These are phyloP conservation scores for Helminthosporium solani DNA, from an alignment of 2,329 filamentous ascomycete species.

Conservation along the genomic window DNA sequence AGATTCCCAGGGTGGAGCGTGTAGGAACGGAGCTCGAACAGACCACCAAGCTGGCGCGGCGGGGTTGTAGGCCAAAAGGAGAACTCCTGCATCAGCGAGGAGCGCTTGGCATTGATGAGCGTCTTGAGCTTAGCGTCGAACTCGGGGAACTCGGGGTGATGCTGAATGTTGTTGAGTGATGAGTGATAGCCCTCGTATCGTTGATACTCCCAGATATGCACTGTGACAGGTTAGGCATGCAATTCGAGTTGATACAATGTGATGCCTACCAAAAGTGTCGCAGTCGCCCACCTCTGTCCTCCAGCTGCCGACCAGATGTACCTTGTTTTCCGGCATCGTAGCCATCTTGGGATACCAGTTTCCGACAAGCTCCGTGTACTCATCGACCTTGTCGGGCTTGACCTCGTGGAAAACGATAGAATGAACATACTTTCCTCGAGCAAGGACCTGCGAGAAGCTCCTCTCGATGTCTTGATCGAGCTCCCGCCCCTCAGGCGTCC, in stretches of 20 bases:
- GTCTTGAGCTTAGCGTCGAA: slow-evolving; percentile 83
- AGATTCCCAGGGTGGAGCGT: slow-evolving; percentile 94
- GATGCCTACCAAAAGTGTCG: slow-evolving; percentile 81
- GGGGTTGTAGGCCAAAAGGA: slow-evolving; percentile 98
- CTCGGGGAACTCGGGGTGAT: slow-evolving; percentile 77
- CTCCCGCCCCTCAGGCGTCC: slow-evolving; percentile 91
- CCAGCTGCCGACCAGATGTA: slow-evolving; percentile 97
- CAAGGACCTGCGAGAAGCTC: slow-evolving; percentile 91
- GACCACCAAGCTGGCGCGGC: slow-evolving; percentile 82
- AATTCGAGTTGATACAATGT: not conserved
- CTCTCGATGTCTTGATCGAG: slow-evolving; percentile 94
- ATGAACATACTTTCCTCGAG: slow-evolving; percentile 96
- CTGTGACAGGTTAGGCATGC: slow-evolving; percentile 49
- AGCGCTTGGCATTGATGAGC: slow-evolving; percentile 81
- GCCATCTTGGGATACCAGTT: slow-evolving; percentile 93
- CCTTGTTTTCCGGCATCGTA: slow-evolving; percentile 80
- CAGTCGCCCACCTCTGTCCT: slow-evolving; percentile 96
- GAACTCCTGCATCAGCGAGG: slow-evolving; percentile 98
- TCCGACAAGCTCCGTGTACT: slow-evolving; percentile 87
- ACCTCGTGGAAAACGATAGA: slow-evolving; percentile 97
- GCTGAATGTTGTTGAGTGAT: slow-evolving; percentile 80
- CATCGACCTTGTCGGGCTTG: slow-evolving; percentile 91
- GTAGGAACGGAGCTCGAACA: slow-evolving; percentile 96
- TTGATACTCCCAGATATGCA: slow-evolving; percentile 99
- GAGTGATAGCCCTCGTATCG: slow-evolving; percentile 94